Evolutionary conservation across 306 rosid genomes (phyloP).

Genomic region (Vicia sativa): DNA sequence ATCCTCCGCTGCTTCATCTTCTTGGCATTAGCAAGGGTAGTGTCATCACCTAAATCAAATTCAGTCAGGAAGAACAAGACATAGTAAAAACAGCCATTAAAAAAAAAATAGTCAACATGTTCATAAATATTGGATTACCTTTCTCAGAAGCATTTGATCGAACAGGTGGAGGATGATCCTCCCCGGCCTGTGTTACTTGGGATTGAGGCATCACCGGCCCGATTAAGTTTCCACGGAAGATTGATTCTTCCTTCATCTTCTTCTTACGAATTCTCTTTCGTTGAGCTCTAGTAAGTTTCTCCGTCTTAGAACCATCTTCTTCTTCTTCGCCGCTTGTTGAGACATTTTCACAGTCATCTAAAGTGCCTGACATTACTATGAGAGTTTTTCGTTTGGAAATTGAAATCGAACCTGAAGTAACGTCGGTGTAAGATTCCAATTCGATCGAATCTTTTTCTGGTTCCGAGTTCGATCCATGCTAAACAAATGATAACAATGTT

Average conservation of each 20-base stretch:
- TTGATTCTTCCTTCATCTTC: conserved; percentile 62
- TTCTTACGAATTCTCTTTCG: conserved; percentile 66
- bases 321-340: conserved; percentile 42
- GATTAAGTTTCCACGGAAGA: conserved; percentile 52
- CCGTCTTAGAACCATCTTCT: conserved; percentile 25
- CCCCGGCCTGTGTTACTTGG: background rate
- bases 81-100: background rate
- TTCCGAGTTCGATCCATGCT: conserved; percentile 12
- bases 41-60: conserved; percentile 43
- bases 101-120: background rate
- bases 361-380: conserved; percentile 9
- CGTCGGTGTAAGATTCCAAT: conserved; percentile 23
- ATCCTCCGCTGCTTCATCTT: conserved; percentile 61
- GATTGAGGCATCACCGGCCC: conserved; percentile 58
- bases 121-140: background rate
- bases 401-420: conserved; percentile 44
- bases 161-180: conserved; percentile 30
- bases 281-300: conserved; percentile 67
- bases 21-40: conserved; percentile 21
- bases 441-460: conserved; percentile 13
- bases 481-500: background rate
- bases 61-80: background rate
- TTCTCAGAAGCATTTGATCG: conserved; percentile 52
- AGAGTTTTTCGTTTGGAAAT: background rate
- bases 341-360: conserved; percentile 39